Base-by-base conservation (phyloP, 306 rosid species). In the Castanea sativa region DNA sequence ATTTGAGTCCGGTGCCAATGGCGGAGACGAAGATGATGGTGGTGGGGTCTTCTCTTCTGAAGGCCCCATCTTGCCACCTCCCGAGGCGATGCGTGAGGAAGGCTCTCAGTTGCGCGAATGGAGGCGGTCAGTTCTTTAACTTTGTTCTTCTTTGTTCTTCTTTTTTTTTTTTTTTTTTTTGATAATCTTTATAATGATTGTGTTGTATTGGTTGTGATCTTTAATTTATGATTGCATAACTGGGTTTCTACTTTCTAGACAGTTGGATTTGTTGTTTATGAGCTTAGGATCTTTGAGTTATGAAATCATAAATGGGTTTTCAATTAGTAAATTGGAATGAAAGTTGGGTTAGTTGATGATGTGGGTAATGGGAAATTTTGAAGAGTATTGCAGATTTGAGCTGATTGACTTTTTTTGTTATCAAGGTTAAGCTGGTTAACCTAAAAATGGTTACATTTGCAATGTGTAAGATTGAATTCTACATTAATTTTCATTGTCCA, bases 71-170 rank as follows among this genome's bases (percentile, higher is more conserved):
- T 90, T 94, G 45, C 97, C 97, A 1, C 90, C 91, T 18, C 97
- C 85, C 0, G 74, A 76, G 59, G 89, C 78, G 41, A 94, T 94
- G 97, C 88, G 79, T 11, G 98, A 94, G 88, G 98, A 93, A 85
- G 89, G 95, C 43, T 60, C 14, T 72, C 93, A 92, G 1, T 81
- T 92, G 70, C 93, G 94, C n/a, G 98, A 92, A 79, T 91, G 98
- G 98, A 88, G 98, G 55, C 91, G 93, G 98, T 93, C 43, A 74
- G 87, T 83, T 69, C 73, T 29, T 45, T 52, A 4, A 30, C 33
- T 65, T 18, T 21, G 13, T 20, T 32, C 52, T 3, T 21, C 4
- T 16, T 16, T 13, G 27, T 56, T 16, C 23, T 21, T 21, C 23
- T 3, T 21, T 4, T 16, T 16, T 19, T 53, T 56, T 16, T 25